These are phyloP conservation scores for Penicillium sp. DNA, from an alignment of 2,329 filamentous ascomycete genomes.

Conservation along the genomic window DNA sequence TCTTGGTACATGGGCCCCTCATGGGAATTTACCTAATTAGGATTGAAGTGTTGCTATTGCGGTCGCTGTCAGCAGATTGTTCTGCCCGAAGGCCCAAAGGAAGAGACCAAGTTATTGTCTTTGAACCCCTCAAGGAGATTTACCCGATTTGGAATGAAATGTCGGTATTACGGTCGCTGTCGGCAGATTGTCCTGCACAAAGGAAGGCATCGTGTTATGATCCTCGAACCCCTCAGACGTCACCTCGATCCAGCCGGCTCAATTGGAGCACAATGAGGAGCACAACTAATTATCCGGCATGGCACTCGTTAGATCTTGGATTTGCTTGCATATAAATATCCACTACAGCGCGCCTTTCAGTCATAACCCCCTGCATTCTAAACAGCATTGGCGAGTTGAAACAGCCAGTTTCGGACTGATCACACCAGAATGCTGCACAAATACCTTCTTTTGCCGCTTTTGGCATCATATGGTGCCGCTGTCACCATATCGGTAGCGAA, in stretches of 20 bases:
- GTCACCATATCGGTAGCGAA: conserved; percentile 31
- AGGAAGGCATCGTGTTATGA: background rate
- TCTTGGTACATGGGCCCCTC: conserved; percentile 11
- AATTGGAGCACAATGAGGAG: background rate
- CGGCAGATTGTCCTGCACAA: background rate
- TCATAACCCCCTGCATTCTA: background rate
- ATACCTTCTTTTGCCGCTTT: conserved; percentile 26
- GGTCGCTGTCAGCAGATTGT: background rate
- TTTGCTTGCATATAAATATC: conserved; percentile 2
- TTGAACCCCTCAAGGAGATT: background rate
- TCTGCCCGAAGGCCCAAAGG: no score
- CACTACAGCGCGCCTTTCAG: background rate
- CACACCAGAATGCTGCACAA: conserved; percentile 20
- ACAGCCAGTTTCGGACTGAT: background rate
- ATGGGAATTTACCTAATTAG: conserved; percentile 17
- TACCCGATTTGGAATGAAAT: conserved; percentile 2
- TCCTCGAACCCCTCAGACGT: background rate
- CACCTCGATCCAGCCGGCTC: background rate
- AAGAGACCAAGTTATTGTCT: background rate
- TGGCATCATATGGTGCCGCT: conserved; percentile 28
- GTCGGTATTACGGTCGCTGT: conserved; percentile 2
- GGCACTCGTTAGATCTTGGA: background rate
- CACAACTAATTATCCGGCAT: conserved; percentile 1
- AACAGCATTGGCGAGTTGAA: conserved; percentile 13
- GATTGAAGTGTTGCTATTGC: conserved; percentile 7